These are phyloP conservation scores for Colletotrichum sp. DNA, from an alignment of 2,329 filamentous ascomycete genomes.

Conservation along the genomic window DNA sequence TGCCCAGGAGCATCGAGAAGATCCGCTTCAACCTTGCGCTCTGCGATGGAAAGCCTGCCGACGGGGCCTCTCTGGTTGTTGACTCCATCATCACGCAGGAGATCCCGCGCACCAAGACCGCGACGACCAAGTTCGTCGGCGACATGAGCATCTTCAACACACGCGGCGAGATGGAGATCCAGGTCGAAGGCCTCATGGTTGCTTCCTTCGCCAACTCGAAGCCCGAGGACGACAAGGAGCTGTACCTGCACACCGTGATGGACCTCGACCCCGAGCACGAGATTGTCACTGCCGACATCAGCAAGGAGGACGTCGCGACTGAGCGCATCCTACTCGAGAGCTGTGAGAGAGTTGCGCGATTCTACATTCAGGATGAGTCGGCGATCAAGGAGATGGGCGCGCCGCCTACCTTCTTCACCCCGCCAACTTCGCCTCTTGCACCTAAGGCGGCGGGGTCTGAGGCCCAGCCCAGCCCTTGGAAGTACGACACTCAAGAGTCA, in stretches of 20 bases:
- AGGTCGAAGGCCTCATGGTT: slow-evolving; percentile 37
- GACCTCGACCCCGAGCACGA: slow-evolving; percentile 46
- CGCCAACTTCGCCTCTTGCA: not conserved
- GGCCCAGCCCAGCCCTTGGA: not conserved
- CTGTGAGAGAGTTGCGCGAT: slow-evolving; percentile 39
- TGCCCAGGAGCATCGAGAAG: slow-evolving; percentile 31
- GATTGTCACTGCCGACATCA: slow-evolving; percentile 29
- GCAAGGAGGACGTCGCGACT: slow-evolving; percentile 2
- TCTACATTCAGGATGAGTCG: slow-evolving; percentile 26
- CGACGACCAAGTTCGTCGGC: slow-evolving; percentile 34
- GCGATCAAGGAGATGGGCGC: slow-evolving; percentile 7
- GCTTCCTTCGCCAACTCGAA: slow-evolving; percentile 33
- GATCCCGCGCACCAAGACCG: slow-evolving; percentile 24
- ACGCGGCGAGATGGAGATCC: slow-evolving; percentile 33
- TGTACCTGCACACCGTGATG: slow-evolving; percentile 38
- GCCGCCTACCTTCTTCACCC: slow-evolving; percentile 6
- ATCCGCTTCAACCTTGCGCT: slow-evolving; percentile 21
- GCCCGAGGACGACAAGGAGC: slow-evolving; percentile 35
- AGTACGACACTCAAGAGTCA: slow-evolving; percentile 29
- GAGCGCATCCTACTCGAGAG: slow-evolving; percentile 35
- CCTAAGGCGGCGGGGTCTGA: not conserved
- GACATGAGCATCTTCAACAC: slow-evolving; percentile 41
- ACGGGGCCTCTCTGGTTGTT: slow-evolving; percentile 26
- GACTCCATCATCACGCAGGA: slow-evolving; percentile 36
- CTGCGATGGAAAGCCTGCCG: not conserved